Evolutionary conservation across 2,329 filamentous ascomycete genomes (phyloP), one percentile per base, ranked within the genome.

Genomic region (Chrysosporium queenslandicum): DNA sequence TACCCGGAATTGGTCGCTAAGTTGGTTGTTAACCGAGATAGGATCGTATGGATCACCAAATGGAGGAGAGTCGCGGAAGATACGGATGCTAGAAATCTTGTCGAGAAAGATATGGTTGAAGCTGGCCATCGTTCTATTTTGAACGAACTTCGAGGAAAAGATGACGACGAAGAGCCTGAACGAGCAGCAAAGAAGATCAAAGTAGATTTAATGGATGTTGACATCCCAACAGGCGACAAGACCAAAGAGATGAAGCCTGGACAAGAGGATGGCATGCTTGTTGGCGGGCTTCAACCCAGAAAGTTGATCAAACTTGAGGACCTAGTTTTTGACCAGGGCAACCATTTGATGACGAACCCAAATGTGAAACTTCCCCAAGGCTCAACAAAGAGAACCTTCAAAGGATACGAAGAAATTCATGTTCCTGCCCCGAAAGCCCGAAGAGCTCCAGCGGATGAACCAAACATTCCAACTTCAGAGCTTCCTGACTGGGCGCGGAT

Each of bases 261-360:
- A 43, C 67, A 73, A 20, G 69, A 72, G 25, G 85, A 88, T 46
- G 83, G 82, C 48, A 79, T 80, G 49, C 73, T 95, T 18, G 77
- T 89, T 29, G 87, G 90, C 51, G 89, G 88, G 12, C 75, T 98
- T 34, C 86, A 92, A 62, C 92, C 94, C 2, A 83, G 83, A 59
- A 87, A 87, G 64, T 73, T 88, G 41, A 88, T 98, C 66, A 97
- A 97, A 65, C 76, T 98, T 48, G 91, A 98, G 53, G 97, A 97
- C 62, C 80, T 98, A 30, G 80, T 96, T 36, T 98, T 98, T 65
- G 92, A 97, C 61, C 91, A 97, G 70, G 92, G 92, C 50, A 98
- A 97, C 63, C 92, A 98, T 73, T 77, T 98, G 40, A 98, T 97
- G 91, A 97, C 92, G n/a, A 98, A 98, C 62, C 86, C 89, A 5